Evolutionary conservation across 495 filamentous ascomycete species (phyloP), one percentile per base, ranked within the genome.

Genomic region (Aspergillus cavernicola): DNA sequence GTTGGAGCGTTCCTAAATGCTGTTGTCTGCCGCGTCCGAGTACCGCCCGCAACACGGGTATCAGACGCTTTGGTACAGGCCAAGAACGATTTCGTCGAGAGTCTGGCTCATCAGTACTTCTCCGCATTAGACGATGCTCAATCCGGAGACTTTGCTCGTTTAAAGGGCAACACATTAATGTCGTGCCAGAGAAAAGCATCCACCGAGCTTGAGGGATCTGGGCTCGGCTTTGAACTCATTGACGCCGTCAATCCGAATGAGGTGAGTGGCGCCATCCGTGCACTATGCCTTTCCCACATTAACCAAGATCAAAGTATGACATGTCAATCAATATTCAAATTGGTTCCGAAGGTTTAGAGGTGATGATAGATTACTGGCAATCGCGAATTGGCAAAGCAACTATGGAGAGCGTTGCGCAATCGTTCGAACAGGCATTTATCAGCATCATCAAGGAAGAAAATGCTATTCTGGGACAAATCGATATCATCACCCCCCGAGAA

Each of bases 81-180:
- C 10, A 53, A 46, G 41, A 45, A 26, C 5, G 50, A 53, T 18
- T 53, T 37, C 2, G 32, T 53, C 31, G 50, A 53, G 16, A 45
- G 50, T 26, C 38, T 53, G 0, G 13, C 40, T 7, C 41, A 53
- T 20, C 50, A 53, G 28, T 45, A 44, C 29, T 53, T 38, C 31
- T 37, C 32, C 0, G 50, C 50, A 1, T 7, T 28, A 3, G 32
- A 38, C 22, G 50, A 53, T 26, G 42, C 50, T 2, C 50, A 53
- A 19, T 20, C 40, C 2, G 50, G 50, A n/a, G 41, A 45, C 5
- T 45, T 53, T 20, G 23, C n/a, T 13, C 50, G 50, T 15, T 28
- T 53, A 15, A 53, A 53, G 32, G 41, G 40, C 31, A 53, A 53
- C 33, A 53, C 50, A 4, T 35, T 53, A 13, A 53, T 53, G 50